Evolutionary conservation across 192 early-diverging fungal genomes (phyloP).

Genomic region (Rhizophagus sp.): DNA sequence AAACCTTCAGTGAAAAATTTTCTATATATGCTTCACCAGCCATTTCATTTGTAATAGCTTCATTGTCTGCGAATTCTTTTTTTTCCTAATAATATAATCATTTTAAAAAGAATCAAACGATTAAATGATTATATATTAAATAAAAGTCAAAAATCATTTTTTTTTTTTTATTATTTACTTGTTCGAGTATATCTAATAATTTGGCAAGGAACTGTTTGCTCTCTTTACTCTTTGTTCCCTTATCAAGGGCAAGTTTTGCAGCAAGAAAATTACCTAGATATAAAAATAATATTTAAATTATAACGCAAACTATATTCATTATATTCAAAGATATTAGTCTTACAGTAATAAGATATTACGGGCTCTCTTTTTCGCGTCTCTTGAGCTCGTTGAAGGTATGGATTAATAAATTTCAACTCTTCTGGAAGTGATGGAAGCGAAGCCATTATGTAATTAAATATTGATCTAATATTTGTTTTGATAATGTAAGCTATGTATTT

Average conservation of each 20-base stretch:
- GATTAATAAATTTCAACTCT: slow-evolving; percentile 66
- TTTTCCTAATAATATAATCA: slow-evolving; percentile 61
- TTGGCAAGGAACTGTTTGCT: slow-evolving; percentile 62
- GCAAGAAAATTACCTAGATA: slow-evolving; percentile 79
- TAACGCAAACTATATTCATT: neutral
- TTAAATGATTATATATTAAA: neutral
- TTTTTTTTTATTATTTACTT: slow-evolving; percentile 46
- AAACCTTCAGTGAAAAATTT: slow-evolving; percentile 89
- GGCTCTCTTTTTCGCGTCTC: slow-evolving; percentile 84
- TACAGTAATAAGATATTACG: slow-evolving; percentile 92
- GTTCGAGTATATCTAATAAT: slow-evolving; percentile 82
- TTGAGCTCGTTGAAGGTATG: slow-evolving; percentile 80
- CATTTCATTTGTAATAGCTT: slow-evolving; percentile 73
- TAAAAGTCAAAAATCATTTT: too few relatives aligned
- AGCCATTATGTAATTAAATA: neutral
- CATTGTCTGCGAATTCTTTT: slow-evolving; percentile 57
- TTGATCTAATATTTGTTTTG: neutral
- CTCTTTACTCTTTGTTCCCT: slow-evolving; percentile 52
- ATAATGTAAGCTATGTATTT: too few relatives aligned
- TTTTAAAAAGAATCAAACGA: too few relatives aligned
- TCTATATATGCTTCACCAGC: slow-evolving; percentile 81
- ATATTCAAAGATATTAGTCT: slow-evolving; percentile 19
- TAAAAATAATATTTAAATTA: neutral
- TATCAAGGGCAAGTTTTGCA: slow-evolving; percentile 71
- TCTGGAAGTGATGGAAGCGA: slow-evolving; percentile 48